Evolutionary conservation across 2,329 filamentous ascomycete genomes (phyloP).

Genomic region (Ramularia endophylla): DNA sequence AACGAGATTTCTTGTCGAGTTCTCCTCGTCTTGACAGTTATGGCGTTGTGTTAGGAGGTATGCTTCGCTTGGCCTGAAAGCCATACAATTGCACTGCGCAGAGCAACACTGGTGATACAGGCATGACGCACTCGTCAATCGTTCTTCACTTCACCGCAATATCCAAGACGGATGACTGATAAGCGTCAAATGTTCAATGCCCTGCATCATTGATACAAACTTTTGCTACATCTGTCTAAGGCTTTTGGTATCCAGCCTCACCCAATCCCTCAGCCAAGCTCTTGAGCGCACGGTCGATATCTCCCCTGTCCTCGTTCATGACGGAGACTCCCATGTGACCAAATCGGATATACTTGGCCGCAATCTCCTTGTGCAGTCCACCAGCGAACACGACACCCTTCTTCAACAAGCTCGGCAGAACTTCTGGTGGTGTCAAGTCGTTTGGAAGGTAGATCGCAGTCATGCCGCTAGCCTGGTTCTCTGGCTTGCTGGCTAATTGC

Average conservation of each 20-base stretch:
- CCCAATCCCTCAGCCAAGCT: conserved; percentile 67
- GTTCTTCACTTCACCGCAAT: too few relatives aligned
- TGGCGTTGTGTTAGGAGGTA: too few relatives aligned
- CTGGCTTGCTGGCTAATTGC: conserved; percentile 76
- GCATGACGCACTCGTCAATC: too few relatives aligned
- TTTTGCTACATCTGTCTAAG: too few relatives aligned
- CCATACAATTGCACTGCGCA: too few relatives aligned
- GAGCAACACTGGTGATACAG: too few relatives aligned
- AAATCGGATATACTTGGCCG: conserved; percentile 86
- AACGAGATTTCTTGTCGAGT: too few relatives aligned
- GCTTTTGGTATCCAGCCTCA: conserved; percentile 61
- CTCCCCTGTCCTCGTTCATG: conserved; percentile 69
- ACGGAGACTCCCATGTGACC: conserved; percentile 97
- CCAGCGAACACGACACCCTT: conserved; percentile 92
- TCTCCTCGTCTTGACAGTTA: too few relatives aligned
- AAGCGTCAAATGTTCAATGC: too few relatives aligned
- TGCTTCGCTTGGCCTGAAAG: too few relatives aligned
- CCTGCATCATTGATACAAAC: too few relatives aligned
- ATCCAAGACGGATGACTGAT: too few relatives aligned
- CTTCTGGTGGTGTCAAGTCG: conserved; percentile 68
- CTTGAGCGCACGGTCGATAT: conserved; percentile 78
- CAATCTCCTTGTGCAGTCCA: conserved; percentile 93
- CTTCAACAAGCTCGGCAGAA: conserved; percentile 77
- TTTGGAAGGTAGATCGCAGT: conserved; percentile 95
- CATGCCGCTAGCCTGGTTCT: conserved; percentile 95